Evolutionary conservation across 2,329 filamentous ascomycete genomes (phyloP).

Genomic region (Neurospora sp.): DNA sequence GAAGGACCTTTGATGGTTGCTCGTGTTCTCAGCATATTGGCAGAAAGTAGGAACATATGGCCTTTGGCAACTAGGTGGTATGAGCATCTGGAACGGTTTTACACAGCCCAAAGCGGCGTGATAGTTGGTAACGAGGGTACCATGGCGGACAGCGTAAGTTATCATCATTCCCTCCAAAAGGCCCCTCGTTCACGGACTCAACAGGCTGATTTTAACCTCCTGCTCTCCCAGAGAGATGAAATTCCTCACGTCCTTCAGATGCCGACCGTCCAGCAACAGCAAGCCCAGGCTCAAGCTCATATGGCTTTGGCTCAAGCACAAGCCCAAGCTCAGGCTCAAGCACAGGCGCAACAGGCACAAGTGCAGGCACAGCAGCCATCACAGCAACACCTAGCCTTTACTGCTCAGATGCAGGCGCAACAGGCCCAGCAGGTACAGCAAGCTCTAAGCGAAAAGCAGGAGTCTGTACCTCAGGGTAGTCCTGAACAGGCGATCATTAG

Average conservation of each 20-base stretch:
- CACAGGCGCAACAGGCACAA: background rate
- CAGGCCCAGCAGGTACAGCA: background rate
- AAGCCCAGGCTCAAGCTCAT: conserved; percentile 14
- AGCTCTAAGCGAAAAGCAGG: background rate
- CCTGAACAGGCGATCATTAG: background rate
- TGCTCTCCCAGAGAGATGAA: conserved; percentile 17
- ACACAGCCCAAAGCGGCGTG: conserved; percentile 31
- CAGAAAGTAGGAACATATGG: conserved; percentile 40
- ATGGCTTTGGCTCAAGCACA: conserved; percentile 6
- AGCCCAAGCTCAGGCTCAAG: background rate
- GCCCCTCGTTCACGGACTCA: background rate
- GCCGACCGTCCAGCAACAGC: conserved; percentile 6
- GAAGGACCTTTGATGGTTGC: conserved; percentile 37
- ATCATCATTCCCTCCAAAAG: background rate
- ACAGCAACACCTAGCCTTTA: conserved; percentile 4
- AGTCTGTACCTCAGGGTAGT: background rate
- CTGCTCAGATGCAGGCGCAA: background rate
- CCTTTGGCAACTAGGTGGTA: conserved; percentile 43
- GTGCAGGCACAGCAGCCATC: background rate
- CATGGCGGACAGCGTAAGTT: conserved; percentile 39
- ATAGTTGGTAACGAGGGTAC: conserved; percentile 32
- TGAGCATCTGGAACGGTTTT: conserved; percentile 38
- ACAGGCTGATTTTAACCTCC: conserved; percentile 1
- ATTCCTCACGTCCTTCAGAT: conserved; percentile 20
- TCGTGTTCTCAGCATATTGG: conserved; percentile 34